Evolutionary conservation across 202 grass and related monocot species (phyloP).

Genomic region (Carex arenaria): DNA sequence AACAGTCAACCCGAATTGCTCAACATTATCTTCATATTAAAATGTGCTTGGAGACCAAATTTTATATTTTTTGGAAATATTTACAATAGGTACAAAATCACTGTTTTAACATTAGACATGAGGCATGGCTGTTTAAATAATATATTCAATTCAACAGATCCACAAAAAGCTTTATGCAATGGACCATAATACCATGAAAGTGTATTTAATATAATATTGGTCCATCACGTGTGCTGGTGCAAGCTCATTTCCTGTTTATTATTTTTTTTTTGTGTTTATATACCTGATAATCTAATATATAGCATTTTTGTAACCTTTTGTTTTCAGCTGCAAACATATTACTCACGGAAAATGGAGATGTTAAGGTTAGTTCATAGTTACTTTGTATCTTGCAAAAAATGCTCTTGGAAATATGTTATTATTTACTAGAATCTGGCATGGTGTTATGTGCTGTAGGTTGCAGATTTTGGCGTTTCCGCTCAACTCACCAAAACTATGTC

Average conservation of each 20-base stretch:
- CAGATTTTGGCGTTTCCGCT: constrained; percentile 97
- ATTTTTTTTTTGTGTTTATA: constrained; percentile 20
- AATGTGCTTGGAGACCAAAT: too few species aligned
- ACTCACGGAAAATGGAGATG: constrained; percentile 92
- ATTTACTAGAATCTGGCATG: background rate
- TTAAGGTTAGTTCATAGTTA: constrained; percentile 70
- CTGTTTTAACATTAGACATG: too few species aligned
- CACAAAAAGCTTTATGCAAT: background rate
- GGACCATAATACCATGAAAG: background rate
- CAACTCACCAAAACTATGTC: constrained; percentile 99
- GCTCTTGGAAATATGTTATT: background rate
- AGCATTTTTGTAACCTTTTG: constrained; percentile 18
- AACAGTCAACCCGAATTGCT: too few species aligned
- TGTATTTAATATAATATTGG: background rate
- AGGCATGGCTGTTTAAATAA: background rate
- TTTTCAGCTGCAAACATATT: constrained; percentile 97
- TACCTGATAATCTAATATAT: constrained; percentile 25
- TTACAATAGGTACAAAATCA: too few species aligned
- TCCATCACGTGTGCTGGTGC: background rate
- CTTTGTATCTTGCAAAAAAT: constrained; percentile 4
- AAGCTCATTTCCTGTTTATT: background rate
- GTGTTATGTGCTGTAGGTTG: constrained; percentile 56
- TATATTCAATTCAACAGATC: background rate
- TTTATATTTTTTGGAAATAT: too few species aligned
- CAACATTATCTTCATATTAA: too few species aligned